Evolutionary conservation across 352 stramenopile species (phyloP).

Genomic region (Phytophthora fragariaefolia): DNA sequence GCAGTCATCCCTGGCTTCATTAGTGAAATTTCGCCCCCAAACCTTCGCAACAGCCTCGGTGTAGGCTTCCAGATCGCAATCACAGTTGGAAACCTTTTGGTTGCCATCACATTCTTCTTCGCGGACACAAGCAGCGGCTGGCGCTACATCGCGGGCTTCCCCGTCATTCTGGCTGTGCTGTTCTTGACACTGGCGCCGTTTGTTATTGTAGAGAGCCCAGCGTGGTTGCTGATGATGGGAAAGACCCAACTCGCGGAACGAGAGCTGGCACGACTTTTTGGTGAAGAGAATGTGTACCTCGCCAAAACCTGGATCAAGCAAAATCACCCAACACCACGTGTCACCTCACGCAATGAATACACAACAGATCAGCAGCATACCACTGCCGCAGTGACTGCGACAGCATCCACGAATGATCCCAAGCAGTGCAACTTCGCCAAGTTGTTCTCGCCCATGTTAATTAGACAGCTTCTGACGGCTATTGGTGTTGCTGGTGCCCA

Average conservation of each 20-base stretch:
- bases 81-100: slow-evolving; percentile 35
- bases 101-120: slow-evolving; percentile 37
- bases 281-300: background rate
- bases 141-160: slow-evolving; percentile 47
- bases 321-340: background rate
- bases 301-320: slow-evolving; percentile 21
- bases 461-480: slow-evolving; percentile 15
- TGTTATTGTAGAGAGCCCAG: slow-evolving; percentile 36
- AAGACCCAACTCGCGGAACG: background rate
- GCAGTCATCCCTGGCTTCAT: slow-evolving; percentile 30
- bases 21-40: slow-evolving; percentile 38
- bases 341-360: background rate
- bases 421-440: background rate
- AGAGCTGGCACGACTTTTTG: background rate
- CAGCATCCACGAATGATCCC: background rate
- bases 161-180: slow-evolving; percentile 17
- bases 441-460: background rate
- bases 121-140: slow-evolving; percentile 28
- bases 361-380: background rate
- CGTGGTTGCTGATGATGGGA: slow-evolving; percentile 30
- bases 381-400: too few species aligned
- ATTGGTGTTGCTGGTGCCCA: slow-evolving; percentile 34
- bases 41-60: slow-evolving; percentile 17
- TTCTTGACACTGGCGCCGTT: slow-evolving; percentile 27
- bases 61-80: slow-evolving; percentile 44